Conservation (phyloP, 106 monocot species). For the Phalaenopsis equestris region DNA sequence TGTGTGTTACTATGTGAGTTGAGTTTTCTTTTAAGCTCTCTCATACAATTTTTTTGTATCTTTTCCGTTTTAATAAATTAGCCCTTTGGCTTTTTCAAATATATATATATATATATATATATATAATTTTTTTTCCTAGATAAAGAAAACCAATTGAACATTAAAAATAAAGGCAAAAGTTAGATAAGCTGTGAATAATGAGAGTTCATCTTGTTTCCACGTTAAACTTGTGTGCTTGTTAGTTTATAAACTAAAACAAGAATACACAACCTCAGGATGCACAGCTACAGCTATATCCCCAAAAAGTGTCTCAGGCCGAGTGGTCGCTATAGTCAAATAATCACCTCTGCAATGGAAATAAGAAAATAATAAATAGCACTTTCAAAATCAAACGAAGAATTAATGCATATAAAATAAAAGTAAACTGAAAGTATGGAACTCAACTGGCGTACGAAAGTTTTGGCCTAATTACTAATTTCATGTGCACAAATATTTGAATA, state of each 20-base stretch:
- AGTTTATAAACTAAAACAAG: neutral
- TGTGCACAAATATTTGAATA: neutral
- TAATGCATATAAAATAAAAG: neutral
- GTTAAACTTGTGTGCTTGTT: neutral
- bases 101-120: too few species aligned
- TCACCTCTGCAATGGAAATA: conserved; percentile 45
- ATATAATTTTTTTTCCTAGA: neutral
- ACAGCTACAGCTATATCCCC: conserved; percentile 93
- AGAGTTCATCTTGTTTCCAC: neutral
- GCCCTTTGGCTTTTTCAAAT: too few species aligned
- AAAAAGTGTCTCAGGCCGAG: conserved; percentile 94
- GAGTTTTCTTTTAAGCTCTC: too few species aligned
- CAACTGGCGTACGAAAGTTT: neutral
- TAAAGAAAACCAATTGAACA: neutral
- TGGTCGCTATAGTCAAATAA: conserved; percentile 87
- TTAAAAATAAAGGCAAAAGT: neutral
- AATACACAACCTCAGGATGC: conserved; percentile 66
- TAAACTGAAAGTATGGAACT: neutral
- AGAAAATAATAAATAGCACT: neutral
- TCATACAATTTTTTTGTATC: too few species aligned
- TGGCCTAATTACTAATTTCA: neutral
- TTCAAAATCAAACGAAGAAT: neutral
- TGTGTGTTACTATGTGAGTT: too few species aligned
- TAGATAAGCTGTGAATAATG: neutral
- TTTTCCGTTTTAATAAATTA: too few species aligned